phyloP scores from a whole-genome alignment of 2,329 filamentous ascomycete genomes.

The Fusarium sarcochroum region DNA sequence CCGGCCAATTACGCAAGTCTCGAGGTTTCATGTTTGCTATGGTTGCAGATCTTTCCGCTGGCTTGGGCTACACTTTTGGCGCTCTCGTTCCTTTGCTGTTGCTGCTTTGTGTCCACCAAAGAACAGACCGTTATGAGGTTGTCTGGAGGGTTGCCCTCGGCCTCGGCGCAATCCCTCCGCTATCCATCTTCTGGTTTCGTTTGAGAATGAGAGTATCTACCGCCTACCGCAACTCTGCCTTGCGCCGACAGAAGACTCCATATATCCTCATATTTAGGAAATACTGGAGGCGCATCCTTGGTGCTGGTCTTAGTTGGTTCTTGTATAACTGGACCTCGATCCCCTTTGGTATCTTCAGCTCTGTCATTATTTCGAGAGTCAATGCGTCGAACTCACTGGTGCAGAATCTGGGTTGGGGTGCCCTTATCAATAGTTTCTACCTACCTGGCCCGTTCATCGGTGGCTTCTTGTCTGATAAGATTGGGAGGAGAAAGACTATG shows the following conservation, averaged over 20 bases:
- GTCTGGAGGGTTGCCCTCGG: constrained; percentile 1
- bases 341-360: constrained; percentile 17
- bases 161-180: constrained; percentile 1
- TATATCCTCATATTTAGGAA: constrained; percentile 11
- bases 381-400: constrained; percentile 12
- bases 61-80: constrained; percentile 6
- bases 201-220: constrained; percentile 16
- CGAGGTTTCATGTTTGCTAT: constrained; percentile 24
- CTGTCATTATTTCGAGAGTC: constrained; percentile 3
- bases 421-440: constrained; percentile 11
- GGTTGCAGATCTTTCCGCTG: constrained; percentile 12
- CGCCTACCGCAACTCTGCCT: constrained; percentile 3
- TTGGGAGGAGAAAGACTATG: constrained; percentile 2
- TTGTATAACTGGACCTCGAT: constrained; percentile 17
- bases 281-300: constrained; percentile 8
- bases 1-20: constrained; percentile 12
- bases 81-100: neutral
- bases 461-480: neutral
- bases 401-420: constrained; percentile 14
- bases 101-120: neutral
- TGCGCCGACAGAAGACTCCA: neutral
- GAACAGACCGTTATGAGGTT: neutral
- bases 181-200: constrained; percentile 20
- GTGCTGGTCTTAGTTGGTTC: constrained; percentile 12
- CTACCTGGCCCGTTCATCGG: constrained; percentile 2